Percentiles rank a stretch among this genome's conserved stretches.
These are phyloP conservation scores for Mycena chlorophos DNA, from an alignment of 768 basidiomycete genomes.

Conservation along the genomic window DNA sequence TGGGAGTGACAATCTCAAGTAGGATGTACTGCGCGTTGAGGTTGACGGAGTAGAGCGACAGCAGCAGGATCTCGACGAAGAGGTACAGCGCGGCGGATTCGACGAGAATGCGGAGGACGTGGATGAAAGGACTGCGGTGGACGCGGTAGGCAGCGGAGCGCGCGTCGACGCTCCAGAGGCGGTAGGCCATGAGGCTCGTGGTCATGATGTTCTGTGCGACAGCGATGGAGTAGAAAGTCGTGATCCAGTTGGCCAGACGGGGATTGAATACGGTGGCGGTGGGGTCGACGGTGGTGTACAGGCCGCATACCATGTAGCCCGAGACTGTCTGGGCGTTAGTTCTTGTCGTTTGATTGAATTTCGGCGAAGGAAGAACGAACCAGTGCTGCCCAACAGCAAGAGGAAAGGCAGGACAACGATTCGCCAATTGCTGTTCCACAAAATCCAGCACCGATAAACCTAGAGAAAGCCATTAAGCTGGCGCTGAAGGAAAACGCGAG, in stretches of 20 bases:
- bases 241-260: conserved; percentile 22
- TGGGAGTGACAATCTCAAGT: conserved; percentile 19
- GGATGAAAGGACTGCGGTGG: conserved; percentile 10
- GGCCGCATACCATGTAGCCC: conserved; percentile 17
- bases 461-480: conserved; percentile 3
- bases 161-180: conserved; percentile 18
- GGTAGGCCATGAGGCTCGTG: conserved; percentile 25
- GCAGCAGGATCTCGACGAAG: conserved; percentile 20
- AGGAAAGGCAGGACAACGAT: conserved; percentile 19
- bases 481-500: not conserved
- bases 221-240: conserved; percentile 21
- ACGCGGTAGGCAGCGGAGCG: conserved; percentile 14
- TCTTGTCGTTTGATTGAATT: not conserved
- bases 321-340: conserved; percentile 15
- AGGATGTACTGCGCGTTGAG: conserved; percentile 25
- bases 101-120: conserved; percentile 20
- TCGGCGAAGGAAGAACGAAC: conserved; percentile 5
- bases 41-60: conserved; percentile 18
- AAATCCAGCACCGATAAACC: conserved; percentile 27
- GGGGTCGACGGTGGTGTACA: conserved; percentile 14
- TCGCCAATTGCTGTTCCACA: conserved; percentile 21
- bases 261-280: conserved; percentile 15
- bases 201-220: conserved; percentile 24
- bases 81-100: no score
- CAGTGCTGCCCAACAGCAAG: conserved; percentile 15